Base-by-base conservation (phyloP, 2,329 filamentous ascomycete genomes). In the Aspergillus brunneoviolaceus region DNA sequence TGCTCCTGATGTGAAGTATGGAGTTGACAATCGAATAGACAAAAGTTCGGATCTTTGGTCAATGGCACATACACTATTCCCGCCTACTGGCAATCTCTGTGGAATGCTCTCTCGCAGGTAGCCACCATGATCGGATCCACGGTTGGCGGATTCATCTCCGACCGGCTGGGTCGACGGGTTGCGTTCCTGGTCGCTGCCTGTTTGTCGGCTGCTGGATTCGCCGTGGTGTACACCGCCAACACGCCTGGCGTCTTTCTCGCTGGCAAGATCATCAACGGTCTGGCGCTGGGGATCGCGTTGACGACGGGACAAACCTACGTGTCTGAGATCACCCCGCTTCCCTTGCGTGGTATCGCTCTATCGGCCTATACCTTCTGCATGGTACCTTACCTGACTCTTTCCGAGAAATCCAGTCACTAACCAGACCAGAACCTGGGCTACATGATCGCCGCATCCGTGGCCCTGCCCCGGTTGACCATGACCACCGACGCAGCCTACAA, bases 361-460 rank as follows among this genome's bases (percentile, higher is more conserved):
- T 58, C 56, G 19, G 49, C 23, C 2, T 53, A 33, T 29, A 58
- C 56, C 5, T 58, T 58, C 21, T 48, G 25, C 49, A 53, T 58
- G 49, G 56, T 58, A 23, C 11, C 33, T 12, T 12, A 5, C 12
- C 33, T 35, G 27, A 29, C 27, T 10, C 33, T 3, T 35, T 10
- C 11, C 5, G 10, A 1, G 10, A 12, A 16, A 5, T 12, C 14
- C 11, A 10, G 50, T 25, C 6, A 3, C 5, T 16, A 16, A 19
- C 27, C 27, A 29, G 9, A 3, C 7, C n/a, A 58, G 55, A 58
- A 58, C 0, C 23, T 58, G 12, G 56, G 56, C 2, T 49, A 49
- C 39, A n/a, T 58, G 19, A 58, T 58, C 35, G 49, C 56, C 25
- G 42, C 50, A 11, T 58, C 56, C 12, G 39, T 58, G 23, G 56